phyloP scores from a whole-genome alignment of 2,329 filamentous ascomycete genomes.

The Arthroderma uncinatum region DNA sequence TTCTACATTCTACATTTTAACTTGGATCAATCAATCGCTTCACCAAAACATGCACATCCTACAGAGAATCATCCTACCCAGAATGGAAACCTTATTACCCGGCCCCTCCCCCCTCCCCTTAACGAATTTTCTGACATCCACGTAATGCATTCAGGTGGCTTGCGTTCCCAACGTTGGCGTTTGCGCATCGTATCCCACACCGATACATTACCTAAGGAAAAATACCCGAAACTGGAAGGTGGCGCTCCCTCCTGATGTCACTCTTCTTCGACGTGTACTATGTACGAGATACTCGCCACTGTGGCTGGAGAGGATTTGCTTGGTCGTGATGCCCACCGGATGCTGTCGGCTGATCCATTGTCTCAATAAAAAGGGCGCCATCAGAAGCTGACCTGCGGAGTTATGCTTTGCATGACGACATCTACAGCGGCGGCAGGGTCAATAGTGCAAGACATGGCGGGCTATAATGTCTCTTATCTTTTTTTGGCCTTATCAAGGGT shows the following conservation, averaged over 20 bases:
- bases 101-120: too few relatives aligned
- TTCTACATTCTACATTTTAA: neutral
- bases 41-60: neutral
- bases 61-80: neutral
- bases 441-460: neutral
- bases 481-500: neutral
- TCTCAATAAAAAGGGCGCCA: neutral
- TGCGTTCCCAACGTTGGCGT: neutral
- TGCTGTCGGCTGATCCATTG: neutral
- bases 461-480: neutral
- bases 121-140: neutral
- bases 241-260: neutral
- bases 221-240: neutral
- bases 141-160: neutral
- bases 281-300: conserved; percentile 3
- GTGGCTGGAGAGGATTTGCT: neutral
- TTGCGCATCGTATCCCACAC: neutral
- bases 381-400: neutral
- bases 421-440: neutral
- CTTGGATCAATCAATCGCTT: neutral
- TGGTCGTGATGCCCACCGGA: neutral
- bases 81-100: neutral
- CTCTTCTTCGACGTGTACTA: neutral
- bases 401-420: neutral
- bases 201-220: neutral